These are phyloP conservation scores for Brettanomyces anomalus DNA, from an alignment of 805 yeast species.

Conservation along the genomic window DNA sequence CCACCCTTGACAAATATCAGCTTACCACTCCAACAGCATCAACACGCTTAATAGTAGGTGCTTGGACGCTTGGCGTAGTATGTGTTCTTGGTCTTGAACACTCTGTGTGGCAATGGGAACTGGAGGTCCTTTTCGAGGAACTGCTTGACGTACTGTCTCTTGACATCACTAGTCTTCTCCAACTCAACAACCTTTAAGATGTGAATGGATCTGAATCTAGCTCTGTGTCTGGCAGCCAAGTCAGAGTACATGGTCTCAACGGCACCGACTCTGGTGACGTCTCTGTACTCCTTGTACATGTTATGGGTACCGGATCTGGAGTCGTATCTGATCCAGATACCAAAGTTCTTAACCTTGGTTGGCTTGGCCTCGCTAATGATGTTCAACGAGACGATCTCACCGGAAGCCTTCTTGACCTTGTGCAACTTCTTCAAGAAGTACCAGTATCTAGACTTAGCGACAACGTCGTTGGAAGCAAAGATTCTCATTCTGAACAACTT, in stretches of 20 bases:
- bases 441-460: slow-evolving; percentile 99
- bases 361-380: slow-evolving; percentile 90
- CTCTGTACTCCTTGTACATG: slow-evolving; percentile 99
- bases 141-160: slow-evolving; percentile 99
- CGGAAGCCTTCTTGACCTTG: slow-evolving; percentile 99
- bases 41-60: slow-evolving; percentile 74
- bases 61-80: slow-evolving; percentile 92
- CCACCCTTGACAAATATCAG: no score
- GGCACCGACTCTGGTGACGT: slow-evolving; percentile 97
- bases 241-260: slow-evolving; percentile 98
- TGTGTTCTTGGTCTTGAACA: slow-evolving; percentile 80
- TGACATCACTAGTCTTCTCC: slow-evolving; percentile 95
- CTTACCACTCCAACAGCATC: neutral
- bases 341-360: slow-evolving; percentile 99
- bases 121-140: slow-evolving; percentile 89
- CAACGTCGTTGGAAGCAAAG: slow-evolving; percentile 97
- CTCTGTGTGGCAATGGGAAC: slow-evolving; percentile 99
- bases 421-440: slow-evolving; percentile 98
- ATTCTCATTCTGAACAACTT: slow-evolving; percentile 99
- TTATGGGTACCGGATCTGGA: slow-evolving; percentile 99
- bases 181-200: slow-evolving; percentile 98
- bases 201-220: slow-evolving; percentile 99
- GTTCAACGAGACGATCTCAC: slow-evolving; percentile 96
- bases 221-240: slow-evolving; percentile 99
- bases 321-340: slow-evolving; percentile 99